Conservation (phyloP, 306 rosid species). For the Sicyos edulis region DNA sequence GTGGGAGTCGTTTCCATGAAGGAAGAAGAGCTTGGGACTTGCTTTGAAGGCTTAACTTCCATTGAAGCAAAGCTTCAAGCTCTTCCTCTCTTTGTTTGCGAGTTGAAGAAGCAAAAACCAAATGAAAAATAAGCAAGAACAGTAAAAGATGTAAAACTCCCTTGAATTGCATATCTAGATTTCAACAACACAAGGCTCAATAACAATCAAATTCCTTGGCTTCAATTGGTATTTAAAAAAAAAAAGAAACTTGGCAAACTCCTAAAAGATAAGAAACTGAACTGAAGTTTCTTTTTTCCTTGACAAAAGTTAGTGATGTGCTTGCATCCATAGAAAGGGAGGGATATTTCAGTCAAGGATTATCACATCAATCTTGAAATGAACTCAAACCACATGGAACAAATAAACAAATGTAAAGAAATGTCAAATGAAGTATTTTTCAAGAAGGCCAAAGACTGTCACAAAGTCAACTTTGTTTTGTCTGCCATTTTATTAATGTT, state of each 20-base stretch:
- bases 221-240: not conserved
- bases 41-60: conserved; percentile 20
- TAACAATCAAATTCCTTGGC: too few relatives aligned
- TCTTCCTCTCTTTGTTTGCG: not conserved
- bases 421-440: conserved; percentile 9
- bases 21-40: conserved; percentile 19
- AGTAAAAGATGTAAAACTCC: not conserved
- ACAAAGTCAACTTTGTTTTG: conserved; percentile 3
- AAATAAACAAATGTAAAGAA: not conserved
- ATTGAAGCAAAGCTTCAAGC: conserved; percentile 21
- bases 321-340: not conserved
- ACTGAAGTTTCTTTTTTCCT: too few relatives aligned
- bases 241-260: not conserved
- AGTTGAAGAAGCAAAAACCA: conserved; percentile 5
- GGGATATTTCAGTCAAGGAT: not conserved
- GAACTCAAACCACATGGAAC: not conserved
- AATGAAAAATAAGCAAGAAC: conserved; percentile 16
- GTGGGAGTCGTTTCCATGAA: conserved; percentile 19
- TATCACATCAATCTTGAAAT: not conserved
- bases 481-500: not conserved
- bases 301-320: too few relatives aligned
- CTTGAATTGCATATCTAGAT: conserved; percentile 5
- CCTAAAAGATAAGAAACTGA: too few relatives aligned
- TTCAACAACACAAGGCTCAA: not conserved
- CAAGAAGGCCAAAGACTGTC: not conserved